Base-by-base conservation (phyloP, 1,139 yeast genomes). In the Arxiozyma bovina region DNA sequence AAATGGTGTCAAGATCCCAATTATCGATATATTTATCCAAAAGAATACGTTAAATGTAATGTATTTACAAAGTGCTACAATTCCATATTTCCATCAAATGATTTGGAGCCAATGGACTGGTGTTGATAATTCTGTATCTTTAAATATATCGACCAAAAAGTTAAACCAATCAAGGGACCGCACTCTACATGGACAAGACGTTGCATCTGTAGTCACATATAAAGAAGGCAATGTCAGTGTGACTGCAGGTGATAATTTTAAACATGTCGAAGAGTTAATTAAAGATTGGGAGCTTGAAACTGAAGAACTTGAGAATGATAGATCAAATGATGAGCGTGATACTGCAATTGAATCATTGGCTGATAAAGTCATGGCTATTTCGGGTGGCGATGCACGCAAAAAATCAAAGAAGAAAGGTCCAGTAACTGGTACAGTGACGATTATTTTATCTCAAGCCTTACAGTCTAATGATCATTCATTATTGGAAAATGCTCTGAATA, bases 401-500 rank as follows among this genome's bases (percentile, higher is more conserved):
- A 46, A 38, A 17, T 41, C 48, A 1, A 50, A 57, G 53, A 70
- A 61, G 61, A 71, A 56, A 56, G 65, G 71, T 62, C 69, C 79
- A 53, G 74, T 80, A 17, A 77, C 86, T 1, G 86, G 86, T 22
- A 80, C 89, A 2, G 76, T 85, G 55, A 79, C 90, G 1, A 79
- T 82, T 3, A 79, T 85, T 12, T 74, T 86, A 54, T 73, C 88
- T 1, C 94, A 86, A 70, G 84, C 93, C 0, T 75, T 86, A 58
- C 82, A 79, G 63, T 82, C 86, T 34, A 85, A 84, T 62, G 94
- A 86, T 64, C 87, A 81, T 61, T 70, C 87, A 1, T 73, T 85
- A 51, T 73, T 86, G 57, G 98, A 94, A 69, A 81, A 89, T 0
- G 96, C 95, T 12, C 76, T 94, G 61, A 77, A 80, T 59, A 85